Evolutionary conservation across 2,329 filamentous ascomycete species (phyloP).

Genomic region (Xylariaceae sp.): DNA sequence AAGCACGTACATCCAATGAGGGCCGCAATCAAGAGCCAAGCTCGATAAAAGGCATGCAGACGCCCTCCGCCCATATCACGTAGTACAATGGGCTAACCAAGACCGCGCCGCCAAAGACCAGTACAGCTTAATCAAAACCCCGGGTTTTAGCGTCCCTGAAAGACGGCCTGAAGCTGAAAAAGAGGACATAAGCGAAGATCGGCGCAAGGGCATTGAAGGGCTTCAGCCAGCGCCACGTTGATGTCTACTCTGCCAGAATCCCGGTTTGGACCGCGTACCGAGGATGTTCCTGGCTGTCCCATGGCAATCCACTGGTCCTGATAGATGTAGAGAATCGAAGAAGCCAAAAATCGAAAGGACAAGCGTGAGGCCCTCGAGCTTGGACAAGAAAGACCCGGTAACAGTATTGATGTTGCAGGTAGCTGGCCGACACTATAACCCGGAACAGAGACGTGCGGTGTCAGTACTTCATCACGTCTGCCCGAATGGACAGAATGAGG

Average conservation of each 20-base stretch:
- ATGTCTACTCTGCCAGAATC: constrained; percentile 39
- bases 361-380: constrained; percentile 41
- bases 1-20: background rate
- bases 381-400: constrained; percentile 30
- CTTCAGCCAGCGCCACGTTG: constrained; percentile 39
- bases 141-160: constrained; percentile 21
- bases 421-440: constrained; percentile 41
- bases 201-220: constrained; percentile 45
- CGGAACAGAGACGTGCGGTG: constrained; percentile 26
- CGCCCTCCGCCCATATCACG: constrained; percentile 24
- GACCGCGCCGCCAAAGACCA: constrained; percentile 24
- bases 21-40: constrained; percentile 2
- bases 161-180: constrained; percentile 29
- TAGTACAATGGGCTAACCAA: constrained; percentile 28
- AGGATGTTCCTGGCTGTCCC: constrained; percentile 31
- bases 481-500: constrained; percentile 20
- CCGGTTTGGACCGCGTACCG: constrained; percentile 25
- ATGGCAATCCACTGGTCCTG: constrained; percentile 32
- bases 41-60: constrained; percentile 26
- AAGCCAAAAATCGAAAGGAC: constrained; percentile 45
- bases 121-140: constrained; percentile 26
- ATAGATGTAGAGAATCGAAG: constrained; percentile 39
- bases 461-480: constrained; percentile 19
- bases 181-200: constrained; percentile 24
- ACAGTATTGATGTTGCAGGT: constrained; percentile 37